phyloP scores from a whole-genome alignment of 2,329 filamentous ascomycete genomes.

The Pestalotiopsis sp. region DNA sequence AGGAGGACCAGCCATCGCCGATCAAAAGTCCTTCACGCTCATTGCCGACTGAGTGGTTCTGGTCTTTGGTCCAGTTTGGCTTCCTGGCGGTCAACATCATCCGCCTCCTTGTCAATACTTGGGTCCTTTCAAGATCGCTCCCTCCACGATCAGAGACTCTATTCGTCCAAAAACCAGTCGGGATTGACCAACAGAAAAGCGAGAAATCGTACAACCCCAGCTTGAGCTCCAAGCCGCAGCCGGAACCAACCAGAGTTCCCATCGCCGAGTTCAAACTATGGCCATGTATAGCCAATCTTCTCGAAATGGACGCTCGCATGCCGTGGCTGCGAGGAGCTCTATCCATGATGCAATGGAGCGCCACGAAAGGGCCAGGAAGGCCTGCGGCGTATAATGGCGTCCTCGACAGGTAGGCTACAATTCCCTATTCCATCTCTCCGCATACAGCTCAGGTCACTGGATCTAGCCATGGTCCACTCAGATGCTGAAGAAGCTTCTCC shows the following conservation, averaged over 20 bases:
- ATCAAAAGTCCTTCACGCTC: slow-evolving; percentile 26
- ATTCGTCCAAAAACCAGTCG: slow-evolving; percentile 22
- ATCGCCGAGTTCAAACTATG: slow-evolving; percentile 78
- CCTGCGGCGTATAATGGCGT: slow-evolving; percentile 74
- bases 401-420: slow-evolving; percentile 80
- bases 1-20: slow-evolving; percentile 2
- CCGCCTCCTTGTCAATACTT: slow-evolving; percentile 63
- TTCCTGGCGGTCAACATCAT: slow-evolving; percentile 60
- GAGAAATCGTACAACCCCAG: slow-evolving; percentile 22
- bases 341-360: slow-evolving; percentile 73
- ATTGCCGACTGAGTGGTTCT: slow-evolving; percentile 51
- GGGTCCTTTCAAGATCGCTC: slow-evolving; percentile 68
- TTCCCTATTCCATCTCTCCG: slow-evolving; percentile 34
- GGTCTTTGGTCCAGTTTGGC: slow-evolving; percentile 55
- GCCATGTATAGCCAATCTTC: slow-evolving; percentile 69
- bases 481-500: slow-evolving; percentile 24
- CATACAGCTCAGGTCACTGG: slow-evolving; percentile 49
- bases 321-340: slow-evolving; percentile 82
- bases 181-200: slow-evolving; percentile 23
- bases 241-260: slow-evolving; percentile 49
- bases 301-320: slow-evolving; percentile 79
- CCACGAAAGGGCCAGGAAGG: slow-evolving; percentile 71
- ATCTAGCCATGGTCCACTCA: slow-evolving; percentile 38
- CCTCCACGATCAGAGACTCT: slow-evolving; percentile 47
- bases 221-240: slow-evolving; percentile 17